phyloP scores from a whole-genome alignment of 768 basidiomycete species.

The Suillus discolor region DNA sequence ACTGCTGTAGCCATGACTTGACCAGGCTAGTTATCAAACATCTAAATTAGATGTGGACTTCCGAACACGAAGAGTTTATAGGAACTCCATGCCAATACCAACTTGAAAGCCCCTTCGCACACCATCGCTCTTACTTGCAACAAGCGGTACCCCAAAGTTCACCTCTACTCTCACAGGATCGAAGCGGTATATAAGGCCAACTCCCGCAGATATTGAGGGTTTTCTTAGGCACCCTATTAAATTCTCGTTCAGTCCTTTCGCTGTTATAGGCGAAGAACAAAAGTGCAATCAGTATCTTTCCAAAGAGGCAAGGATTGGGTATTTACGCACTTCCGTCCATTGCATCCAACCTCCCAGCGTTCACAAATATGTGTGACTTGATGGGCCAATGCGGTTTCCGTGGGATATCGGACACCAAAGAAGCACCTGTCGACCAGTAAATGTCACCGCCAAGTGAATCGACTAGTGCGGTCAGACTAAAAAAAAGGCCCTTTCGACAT shows the following conservation, averaged over 20 bases:
- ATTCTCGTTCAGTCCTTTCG: conserved; percentile 40
- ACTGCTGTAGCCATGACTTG: no score
- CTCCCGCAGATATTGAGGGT: conserved; percentile 78
- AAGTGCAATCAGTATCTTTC: conserved; percentile 17
- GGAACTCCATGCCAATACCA: conserved; percentile 80
- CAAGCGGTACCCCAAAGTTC: conserved; percentile 85
- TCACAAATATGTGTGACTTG: conserved; percentile 79
- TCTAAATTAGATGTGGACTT: background rate
- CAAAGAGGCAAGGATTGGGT: conserved; percentile 3
- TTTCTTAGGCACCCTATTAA: conserved; percentile 42
- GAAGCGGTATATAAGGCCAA: conserved; percentile 83
- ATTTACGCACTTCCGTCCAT: conserved; percentile 54
- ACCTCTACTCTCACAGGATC: conserved; percentile 86
- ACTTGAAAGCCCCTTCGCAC: conserved; percentile 73
- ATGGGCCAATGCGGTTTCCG: conserved; percentile 80
- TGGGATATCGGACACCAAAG: conserved; percentile 75
- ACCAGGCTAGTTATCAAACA: background rate
- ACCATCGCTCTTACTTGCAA: conserved; percentile 67
- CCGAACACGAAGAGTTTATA: conserved; percentile 38
- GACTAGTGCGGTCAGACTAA: conserved; percentile 40
- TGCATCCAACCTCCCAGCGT: conserved; percentile 74
- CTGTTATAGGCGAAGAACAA: conserved; percentile 23
- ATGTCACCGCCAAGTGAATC: conserved; percentile 86
- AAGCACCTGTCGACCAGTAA: conserved; percentile 77
- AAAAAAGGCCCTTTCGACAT: background rate